These are phyloP conservation scores for Coniferiporia sulphurascens DNA, from an alignment of 1,284 basidiomycete genomes.

Conservation along the genomic window DNA sequence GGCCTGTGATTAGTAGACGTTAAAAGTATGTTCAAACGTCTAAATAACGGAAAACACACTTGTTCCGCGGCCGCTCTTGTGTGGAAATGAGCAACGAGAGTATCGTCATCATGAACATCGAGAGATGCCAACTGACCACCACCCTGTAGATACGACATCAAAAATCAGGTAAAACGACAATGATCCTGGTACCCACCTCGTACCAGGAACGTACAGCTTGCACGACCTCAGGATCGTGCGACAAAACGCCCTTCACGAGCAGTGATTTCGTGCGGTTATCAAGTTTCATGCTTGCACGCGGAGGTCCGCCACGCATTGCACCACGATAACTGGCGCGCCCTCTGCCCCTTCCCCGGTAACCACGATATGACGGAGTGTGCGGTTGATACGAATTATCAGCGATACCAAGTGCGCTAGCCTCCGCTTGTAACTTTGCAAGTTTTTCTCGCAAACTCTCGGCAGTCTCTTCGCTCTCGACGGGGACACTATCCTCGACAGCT, in stretches of 20 bases:
- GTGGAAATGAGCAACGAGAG: constrained; percentile 61
- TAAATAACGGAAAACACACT: constrained; percentile 33
- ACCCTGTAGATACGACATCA: constrained; percentile 36
- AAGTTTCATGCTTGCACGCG: constrained; percentile 70
- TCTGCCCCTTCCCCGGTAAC: constrained; percentile 67
- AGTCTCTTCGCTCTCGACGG: constrained; percentile 40
- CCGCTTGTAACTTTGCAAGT: constrained; percentile 76
- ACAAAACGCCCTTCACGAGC: constrained; percentile 60
- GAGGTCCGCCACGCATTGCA: constrained; percentile 53
- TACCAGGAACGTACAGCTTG: constrained; percentile 78
- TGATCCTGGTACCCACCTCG: constrained; percentile 46
- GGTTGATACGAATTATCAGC: constrained; percentile 36
- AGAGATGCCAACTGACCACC: constrained; percentile 64
- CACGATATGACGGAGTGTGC: constrained; percentile 47
- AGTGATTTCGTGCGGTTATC: constrained; percentile 88
- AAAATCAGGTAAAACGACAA: background rate
- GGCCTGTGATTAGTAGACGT: constrained; percentile 39
- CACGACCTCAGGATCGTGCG: constrained; percentile 39
- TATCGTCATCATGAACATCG: constrained; percentile 46
- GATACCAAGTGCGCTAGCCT: constrained; percentile 82
- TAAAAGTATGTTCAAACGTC: background rate
- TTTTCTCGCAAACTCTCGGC: constrained; percentile 75
- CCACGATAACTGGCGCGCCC: constrained; percentile 62
- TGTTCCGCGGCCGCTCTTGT: constrained; percentile 71
- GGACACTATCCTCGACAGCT: background rate